These are phyloP conservation scores for Jaapia argillacea DNA, from an alignment of 768 basidiomycete species.

Conservation along the genomic window DNA sequence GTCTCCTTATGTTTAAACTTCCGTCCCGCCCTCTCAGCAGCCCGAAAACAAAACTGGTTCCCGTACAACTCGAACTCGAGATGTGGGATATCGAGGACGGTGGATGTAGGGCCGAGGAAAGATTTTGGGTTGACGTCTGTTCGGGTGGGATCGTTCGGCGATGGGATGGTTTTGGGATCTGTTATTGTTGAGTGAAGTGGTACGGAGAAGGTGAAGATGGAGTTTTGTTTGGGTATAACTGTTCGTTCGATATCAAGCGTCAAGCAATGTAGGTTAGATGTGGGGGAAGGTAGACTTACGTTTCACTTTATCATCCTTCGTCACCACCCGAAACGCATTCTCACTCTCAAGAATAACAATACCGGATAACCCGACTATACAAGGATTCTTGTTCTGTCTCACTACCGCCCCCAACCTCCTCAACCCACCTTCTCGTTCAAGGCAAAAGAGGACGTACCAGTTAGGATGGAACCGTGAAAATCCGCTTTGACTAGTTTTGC, in stretches of 20 bases:
- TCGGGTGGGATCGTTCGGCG: too few species aligned
- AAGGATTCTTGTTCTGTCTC: slow-evolving; percentile 65
- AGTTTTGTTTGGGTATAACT: slow-evolving; percentile 75
- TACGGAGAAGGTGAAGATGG: slow-evolving; percentile 66
- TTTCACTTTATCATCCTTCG: slow-evolving; percentile 57
- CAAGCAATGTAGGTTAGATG: too few species aligned
- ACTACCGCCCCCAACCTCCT: slow-evolving; percentile 46
- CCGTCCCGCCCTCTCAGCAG: slow-evolving; percentile 68
- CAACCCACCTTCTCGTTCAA: too few species aligned
- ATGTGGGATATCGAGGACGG: slow-evolving; percentile 53
- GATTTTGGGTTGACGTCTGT: slow-evolving; percentile 18
- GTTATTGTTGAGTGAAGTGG: slow-evolving; percentile 58
- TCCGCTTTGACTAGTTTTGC: slow-evolving; percentile 86
- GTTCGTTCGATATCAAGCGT: too few species aligned
- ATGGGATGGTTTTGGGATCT: too few species aligned
- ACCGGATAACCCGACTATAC: slow-evolving; percentile 63
- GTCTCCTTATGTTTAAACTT: slow-evolving; percentile 87
- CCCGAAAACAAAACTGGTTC: slow-evolving; percentile 77
- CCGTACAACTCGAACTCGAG: slow-evolving; percentile 76
- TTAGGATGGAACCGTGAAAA: slow-evolving; percentile 72
- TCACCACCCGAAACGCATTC: slow-evolving; percentile 80
- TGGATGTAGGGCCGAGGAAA: slow-evolving; percentile 14
- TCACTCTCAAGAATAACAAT: slow-evolving; percentile 88
- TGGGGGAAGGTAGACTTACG: too few species aligned
- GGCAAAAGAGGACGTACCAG: slow-evolving; percentile 43